These are phyloP conservation scores for Aureobasidium musti DNA, from an alignment of 2,329 filamentous ascomycete genomes.

Conservation along the genomic window DNA sequence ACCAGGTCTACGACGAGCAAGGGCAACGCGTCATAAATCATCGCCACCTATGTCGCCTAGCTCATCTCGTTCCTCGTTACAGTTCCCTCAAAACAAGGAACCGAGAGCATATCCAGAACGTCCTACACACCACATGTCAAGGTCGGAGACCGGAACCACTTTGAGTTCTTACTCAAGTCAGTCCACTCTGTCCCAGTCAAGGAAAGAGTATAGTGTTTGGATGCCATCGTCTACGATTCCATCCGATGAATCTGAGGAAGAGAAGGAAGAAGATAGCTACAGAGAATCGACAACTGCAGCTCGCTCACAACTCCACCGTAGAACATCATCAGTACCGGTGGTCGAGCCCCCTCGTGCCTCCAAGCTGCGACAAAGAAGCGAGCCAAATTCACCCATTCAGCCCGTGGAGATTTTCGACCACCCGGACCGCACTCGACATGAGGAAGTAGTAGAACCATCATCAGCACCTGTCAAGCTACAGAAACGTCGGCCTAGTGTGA, in stretches of 20 bases:
- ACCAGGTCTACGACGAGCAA: constrained; percentile 42
- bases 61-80: constrained; percentile 31
- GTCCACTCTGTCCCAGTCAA: constrained; percentile 33
- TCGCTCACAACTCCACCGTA: constrained; percentile 46
- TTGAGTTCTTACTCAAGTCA: constrained; percentile 35
- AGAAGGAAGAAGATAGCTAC: constrained; percentile 38
- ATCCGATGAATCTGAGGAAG: constrained; percentile 38
- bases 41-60: constrained; percentile 36
- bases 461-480: constrained; percentile 43
- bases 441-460: constrained; percentile 31
- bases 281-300: constrained; percentile 30
- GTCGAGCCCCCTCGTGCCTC: constrained; percentile 50
- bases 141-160: constrained; percentile 6
- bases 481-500: constrained; percentile 34
- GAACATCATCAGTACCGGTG: constrained; percentile 53
- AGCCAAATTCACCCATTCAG: constrained; percentile 42
- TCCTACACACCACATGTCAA: constrained; percentile 9
- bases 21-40: constrained; percentile 43
- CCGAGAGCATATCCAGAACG: neutral
- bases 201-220: constrained; percentile 53
- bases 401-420: constrained; percentile 22
- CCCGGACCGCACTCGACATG: constrained; percentile 4
- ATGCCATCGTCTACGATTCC: constrained; percentile 48
- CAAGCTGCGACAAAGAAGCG: constrained; percentile 47
- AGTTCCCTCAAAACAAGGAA: neutral